Base-by-base conservation (phyloP, 2,329 filamentous ascomycete species). In the Fusarium duplospermum region DNA sequence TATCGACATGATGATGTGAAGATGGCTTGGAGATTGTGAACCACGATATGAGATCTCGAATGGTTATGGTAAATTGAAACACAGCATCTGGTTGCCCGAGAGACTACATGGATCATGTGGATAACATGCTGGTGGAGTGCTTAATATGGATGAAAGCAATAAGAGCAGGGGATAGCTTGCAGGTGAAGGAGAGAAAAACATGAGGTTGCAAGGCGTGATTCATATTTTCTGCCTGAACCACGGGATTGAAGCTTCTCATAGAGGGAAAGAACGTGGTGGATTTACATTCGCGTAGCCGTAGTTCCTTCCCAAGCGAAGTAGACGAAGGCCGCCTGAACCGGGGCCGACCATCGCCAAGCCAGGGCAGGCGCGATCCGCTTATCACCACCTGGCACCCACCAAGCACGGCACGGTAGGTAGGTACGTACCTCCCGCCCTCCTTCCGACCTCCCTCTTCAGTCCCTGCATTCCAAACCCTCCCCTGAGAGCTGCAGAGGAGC, bases 1-100 rank as follows among this genome's bases (percentile, higher is more conserved):
- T 66, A 92, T 90, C 45, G 85, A 73, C 87, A 89, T 89, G 62
- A 38, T 71, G 52, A 50, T 60, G 24, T 22, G 54, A 24, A 60
- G 35, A 60, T 54, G 58, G 36, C 64, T 63, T 66, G 71, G 47
- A 66, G 29, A 59, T 66, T 63, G 42, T 27, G 56, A 70, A 67
- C 50, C 66, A 63, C 36, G 65, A 62, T 66, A 61, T 67, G 58
- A 62, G 62, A 61, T 57, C 36, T 40, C 63, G 59, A 29, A 50
- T 54, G 40, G 71, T 69, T 61, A 73, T 64, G 70, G 29, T 71
- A 58, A 35, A 71, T 71, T 75, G 52, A 75, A 58, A 74, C 64
- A 73, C 59, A 64, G 67, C 62, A 64, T 56, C 38, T 75, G 73
- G 73, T 75, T 75, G 73, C 73, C 73, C 27, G 73, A 75, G 73